Evolutionary conservation across 2,329 filamentous ascomycete genomes (phyloP).

Genomic region (Pezicula neosporulosa): DNA sequence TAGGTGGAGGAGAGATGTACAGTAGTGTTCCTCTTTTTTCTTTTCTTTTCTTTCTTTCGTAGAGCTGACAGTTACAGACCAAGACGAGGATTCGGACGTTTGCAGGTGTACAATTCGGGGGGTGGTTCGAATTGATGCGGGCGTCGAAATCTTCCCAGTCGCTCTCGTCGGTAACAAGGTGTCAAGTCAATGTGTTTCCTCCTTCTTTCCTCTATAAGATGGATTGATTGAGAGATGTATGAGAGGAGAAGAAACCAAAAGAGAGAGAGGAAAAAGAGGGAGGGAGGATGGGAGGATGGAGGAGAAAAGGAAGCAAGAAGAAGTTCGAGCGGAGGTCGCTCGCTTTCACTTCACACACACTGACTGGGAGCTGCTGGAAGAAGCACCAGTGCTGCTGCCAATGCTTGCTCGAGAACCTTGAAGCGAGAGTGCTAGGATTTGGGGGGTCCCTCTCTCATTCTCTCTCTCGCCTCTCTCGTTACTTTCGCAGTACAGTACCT

Average conservation of each 20-base stretch:
- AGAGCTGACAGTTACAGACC: conserved; percentile 22
- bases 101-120: conserved; percentile 5
- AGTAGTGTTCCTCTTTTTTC: conserved; percentile 7
- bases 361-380: no score
- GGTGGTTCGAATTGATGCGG: conserved; percentile 10
- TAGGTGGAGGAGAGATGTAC: conserved; percentile 3
- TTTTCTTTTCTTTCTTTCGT: background rate
- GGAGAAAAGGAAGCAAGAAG: conserved; percentile 6
- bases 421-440: no score
- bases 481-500: no score
- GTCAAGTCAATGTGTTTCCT: conserved; percentile 15
- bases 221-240: conserved; percentile 7
- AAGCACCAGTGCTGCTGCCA: no score
- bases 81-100: conserved; percentile 10
- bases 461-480: no score
- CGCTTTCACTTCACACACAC: no score
- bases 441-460: no score
- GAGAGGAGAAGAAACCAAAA: background rate
- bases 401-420: no score
- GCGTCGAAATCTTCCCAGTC: conserved; percentile 7
- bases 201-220: conserved; percentile 12
- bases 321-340: conserved; percentile 4
- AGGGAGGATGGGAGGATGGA: conserved; percentile 13
- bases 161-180: conserved; percentile 17
- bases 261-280: conserved; percentile 9